Evolutionary conservation across 768 basidiomycete genomes (phyloP), one percentile per base, ranked within the genome.

Genomic region (Suillus bovinus): DNA sequence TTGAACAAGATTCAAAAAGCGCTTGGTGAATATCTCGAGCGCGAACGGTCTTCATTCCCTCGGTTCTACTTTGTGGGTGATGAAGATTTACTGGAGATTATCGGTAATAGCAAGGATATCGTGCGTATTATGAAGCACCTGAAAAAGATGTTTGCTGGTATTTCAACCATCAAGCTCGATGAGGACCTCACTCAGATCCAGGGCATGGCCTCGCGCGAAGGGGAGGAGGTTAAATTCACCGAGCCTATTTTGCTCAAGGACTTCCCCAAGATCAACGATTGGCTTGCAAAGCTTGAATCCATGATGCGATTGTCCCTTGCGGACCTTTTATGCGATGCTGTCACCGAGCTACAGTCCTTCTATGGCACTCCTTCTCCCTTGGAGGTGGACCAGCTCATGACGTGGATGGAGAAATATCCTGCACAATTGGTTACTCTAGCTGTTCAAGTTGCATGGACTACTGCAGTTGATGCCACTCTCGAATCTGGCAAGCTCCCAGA

Each of bases 141-240:
- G 63, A 99, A 98, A 82, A 99, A 99, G 84, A 99, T 99, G 97
- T 99, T 99, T 76, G 97, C 97, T 24, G 97, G 97, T 31, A 90
- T 99, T 42, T 90, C 94, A 1, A 95, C 94, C 0, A 82, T 99
- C 67, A 83, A 80, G 68, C 82, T 99, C 31, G 93, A 97, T 71
- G 93, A 94, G 20, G 94, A 95, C 53, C 73, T 91, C 64, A 89
- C 93, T 5, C 85, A 90, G 70, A 96, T 99, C 61, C 88, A 89
- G 65, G 95, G 93, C 58, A 96, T 99, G 89, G 86, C 93, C 14
- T 99, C 97, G 1, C 83, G 94, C 62, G 97, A 99, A 73, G 97
- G 96, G 46, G 97, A 99, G 75, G 90, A 95, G 71, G 91, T 99
- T 17, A 77, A 74, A 9, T 99, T 99, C 78, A 83, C 86, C 50